These are phyloP conservation scores for Smittium mucronatum DNA, from an alignment of 371 early-diverging fungal genomes.

Conservation along the genomic window DNA sequence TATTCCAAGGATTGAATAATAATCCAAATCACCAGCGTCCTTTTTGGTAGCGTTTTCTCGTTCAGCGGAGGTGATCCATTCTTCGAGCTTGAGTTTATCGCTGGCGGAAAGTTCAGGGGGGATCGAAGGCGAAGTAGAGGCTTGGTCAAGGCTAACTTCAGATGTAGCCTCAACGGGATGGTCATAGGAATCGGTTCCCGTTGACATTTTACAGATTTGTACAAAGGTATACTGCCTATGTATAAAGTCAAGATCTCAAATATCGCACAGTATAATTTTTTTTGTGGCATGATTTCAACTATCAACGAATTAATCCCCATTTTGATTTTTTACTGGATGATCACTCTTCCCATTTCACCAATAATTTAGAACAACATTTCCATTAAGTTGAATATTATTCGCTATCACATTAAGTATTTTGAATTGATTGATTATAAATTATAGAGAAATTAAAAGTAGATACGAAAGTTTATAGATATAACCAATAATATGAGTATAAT, in stretches of 20 bases:
- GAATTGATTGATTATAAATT: too few relatives aligned
- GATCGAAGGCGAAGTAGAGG: background rate
- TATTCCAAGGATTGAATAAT: conserved; percentile 2
- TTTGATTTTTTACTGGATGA: background rate
- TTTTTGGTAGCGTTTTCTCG: background rate
- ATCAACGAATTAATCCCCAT: background rate
- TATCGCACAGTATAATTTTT: background rate
- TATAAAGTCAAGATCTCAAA: background rate
- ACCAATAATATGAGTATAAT: too few relatives aligned
- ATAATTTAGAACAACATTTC: too few relatives aligned
- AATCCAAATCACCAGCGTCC: background rate
- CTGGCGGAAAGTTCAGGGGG: background rate
- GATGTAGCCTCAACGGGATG: background rate
- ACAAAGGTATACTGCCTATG: background rate
- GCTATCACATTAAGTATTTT: too few relatives aligned
- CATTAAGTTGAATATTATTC: too few relatives aligned
- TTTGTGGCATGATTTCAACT: background rate
- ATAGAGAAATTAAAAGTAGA: too few relatives aligned
- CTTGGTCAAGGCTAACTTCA: background rate
- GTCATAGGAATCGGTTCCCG: background rate
- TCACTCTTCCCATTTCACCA: too few relatives aligned
- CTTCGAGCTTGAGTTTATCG: conserved; percentile 5
- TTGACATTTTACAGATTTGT: background rate
- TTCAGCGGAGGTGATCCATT: conserved; percentile 6
- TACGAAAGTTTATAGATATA: too few relatives aligned